Conservation (phyloP, 2,329 filamentous ascomycete species). For the Berkeleyomyces basicola region DNA sequence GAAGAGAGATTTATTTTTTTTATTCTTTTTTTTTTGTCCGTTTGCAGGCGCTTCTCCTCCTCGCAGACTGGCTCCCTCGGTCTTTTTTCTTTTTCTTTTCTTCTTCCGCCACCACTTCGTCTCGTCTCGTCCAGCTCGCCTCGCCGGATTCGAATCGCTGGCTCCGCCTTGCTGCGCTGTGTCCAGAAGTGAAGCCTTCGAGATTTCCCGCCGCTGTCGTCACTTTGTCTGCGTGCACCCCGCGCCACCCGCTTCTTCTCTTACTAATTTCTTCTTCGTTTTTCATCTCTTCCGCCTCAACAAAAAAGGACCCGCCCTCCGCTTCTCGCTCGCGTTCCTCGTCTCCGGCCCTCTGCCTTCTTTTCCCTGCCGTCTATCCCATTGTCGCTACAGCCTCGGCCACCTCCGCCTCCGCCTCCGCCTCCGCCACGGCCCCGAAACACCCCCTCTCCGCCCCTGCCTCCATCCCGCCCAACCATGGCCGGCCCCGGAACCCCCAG, state of each 20-base stretch:
- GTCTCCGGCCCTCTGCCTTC: not conserved
- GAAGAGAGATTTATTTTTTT: not conserved
- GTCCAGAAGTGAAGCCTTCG: too few species aligned
- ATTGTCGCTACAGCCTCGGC: too few species aligned
- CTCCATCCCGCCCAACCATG: slow-evolving; percentile 25
- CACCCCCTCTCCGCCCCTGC: not conserved
- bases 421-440: not conserved
- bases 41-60: not conserved
- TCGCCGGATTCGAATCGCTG: too few species aligned
- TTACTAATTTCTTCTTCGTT: not conserved
- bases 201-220: too few species aligned
- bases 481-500: slow-evolving; percentile 40
- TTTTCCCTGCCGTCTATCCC: not conserved
- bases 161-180: too few species aligned
- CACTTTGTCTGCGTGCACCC: too few species aligned
- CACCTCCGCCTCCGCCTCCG: not conserved
- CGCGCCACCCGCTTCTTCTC: not conserved
- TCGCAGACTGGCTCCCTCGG: not conserved
- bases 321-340: not conserved
- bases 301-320: not conserved
- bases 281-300: not conserved
- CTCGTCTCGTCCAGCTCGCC: too few species aligned
- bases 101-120: too few species aligned
- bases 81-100: not conserved
- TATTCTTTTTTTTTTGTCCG: not conserved